Evolutionary conservation across 129 eudicot genomes (phyloP), one percentile per base, ranked within the genome.

Genomic region (Centaurea solstitialis): DNA sequence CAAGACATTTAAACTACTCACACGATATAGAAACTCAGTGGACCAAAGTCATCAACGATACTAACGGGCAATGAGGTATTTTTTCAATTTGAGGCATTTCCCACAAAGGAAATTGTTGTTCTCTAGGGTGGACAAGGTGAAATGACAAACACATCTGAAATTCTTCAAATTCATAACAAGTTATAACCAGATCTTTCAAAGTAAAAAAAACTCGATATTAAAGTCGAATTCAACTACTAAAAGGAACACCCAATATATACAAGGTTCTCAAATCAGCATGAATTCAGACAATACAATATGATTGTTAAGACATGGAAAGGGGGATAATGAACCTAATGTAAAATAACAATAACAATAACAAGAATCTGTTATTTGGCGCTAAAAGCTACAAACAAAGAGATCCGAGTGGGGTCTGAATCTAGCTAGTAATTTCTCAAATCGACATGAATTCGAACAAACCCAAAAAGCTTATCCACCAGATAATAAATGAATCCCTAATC

Each of bases 371-470:
- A 24, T 18, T 71, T 71, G 22, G 33, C 33, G 47, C 33, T 71
- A 38, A 20, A 20, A 71, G 20, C 21, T 71, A 39, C 30, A 33
- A 76, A 76, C 39, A 38, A 38, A 26, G n/a, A 64, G 5, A 76
- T 57, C 79, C 79, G 30, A 75, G 33, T 59, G 53, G 38, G 38
- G 30, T 71, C 61, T 18, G 70, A 23, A 72, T 72, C 72, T 37
- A 80, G 43, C 62, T 26, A 80, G 70, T 9, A 80, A 80, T 72
- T 80, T 73, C 13, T 62, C 79, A 80, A 62, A 76, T 53, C 68
- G 23, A 59, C 23, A 79, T 45, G 26, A 67, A 30, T 26, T 78
- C 41, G 12, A 76, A 78, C 82, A 18, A 33, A 47, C 18, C 37
- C 37, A 17, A 81, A 30, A 43, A 41, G 37, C 53, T 20, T 22